These are phyloP conservation scores for Cryptococcus sp. DNA, from an alignment of 1,284 basidiomycete species.

Conservation along the genomic window DNA sequence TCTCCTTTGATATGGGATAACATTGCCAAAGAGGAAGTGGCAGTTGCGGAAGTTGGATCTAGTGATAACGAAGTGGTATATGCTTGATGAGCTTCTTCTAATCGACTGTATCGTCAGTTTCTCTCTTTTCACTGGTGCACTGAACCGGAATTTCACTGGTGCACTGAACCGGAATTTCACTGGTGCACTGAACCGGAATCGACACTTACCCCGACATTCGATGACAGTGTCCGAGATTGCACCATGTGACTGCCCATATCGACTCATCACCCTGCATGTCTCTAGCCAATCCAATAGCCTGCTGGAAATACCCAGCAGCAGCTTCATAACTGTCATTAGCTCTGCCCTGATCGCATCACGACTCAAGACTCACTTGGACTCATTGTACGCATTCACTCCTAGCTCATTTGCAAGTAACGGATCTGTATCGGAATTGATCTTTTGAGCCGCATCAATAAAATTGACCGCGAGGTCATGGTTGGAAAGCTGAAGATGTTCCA, in stretches of 20 bases:
- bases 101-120: conserved; percentile 53
- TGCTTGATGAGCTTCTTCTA: conserved; percentile 62
- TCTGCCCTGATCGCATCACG: too few relatives aligned
- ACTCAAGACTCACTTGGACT: conserved; percentile 65
- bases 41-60: conserved; percentile 70
- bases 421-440: conserved; percentile 77
- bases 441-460: conserved; percentile 72
- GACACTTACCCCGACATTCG: conserved; percentile 67
- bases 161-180: background rate
- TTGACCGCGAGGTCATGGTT: conserved; percentile 80
- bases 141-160: background rate
- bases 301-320: conserved; percentile 67
- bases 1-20: conserved; percentile 70
- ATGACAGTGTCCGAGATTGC: conserved; percentile 84
- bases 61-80: conserved; percentile 75
- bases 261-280: conserved; percentile 77
- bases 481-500: conserved; percentile 92
- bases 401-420: conserved; percentile 87
- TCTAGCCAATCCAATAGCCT: conserved; percentile 67
- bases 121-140: background rate
- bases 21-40: conserved; percentile 77
- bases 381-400: conserved; percentile 86
- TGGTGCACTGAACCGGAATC: background rate
- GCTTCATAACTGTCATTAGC: conserved; percentile 51
- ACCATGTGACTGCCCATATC: conserved; percentile 79